These are phyloP conservation scores for Fusarium miscanthi DNA, from an alignment of 2,329 filamentous ascomycete genomes.

Conservation along the genomic window DNA sequence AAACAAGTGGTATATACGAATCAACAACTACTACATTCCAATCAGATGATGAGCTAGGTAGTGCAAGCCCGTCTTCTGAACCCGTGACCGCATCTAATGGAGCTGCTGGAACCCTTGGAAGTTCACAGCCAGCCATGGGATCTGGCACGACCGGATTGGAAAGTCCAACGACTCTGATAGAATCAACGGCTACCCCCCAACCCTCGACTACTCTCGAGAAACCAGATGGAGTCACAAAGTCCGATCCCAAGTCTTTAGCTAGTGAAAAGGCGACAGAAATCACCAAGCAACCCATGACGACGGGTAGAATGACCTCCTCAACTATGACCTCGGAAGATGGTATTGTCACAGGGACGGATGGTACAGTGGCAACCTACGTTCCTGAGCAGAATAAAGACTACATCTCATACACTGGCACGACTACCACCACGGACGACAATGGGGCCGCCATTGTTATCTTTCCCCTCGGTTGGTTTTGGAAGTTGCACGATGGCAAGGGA, in stretches of 20 bases:
- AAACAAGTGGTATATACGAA: neutral
- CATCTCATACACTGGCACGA: neutral
- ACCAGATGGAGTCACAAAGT: neutral
- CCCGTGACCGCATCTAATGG: neutral
- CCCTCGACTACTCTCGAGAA: neutral
- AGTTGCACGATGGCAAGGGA: neutral
- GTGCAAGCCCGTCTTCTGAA: neutral
- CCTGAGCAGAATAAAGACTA: neutral
- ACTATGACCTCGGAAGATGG: neutral
- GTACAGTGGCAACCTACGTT: conserved; percentile 4
- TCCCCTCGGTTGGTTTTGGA: conserved; percentile 3
- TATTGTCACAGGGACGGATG: neutral
- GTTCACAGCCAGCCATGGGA: neutral
- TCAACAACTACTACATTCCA: too few species aligned
- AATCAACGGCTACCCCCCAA: neutral
- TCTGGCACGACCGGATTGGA: too few species aligned
- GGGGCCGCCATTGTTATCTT: neutral
- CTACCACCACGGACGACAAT: neutral
- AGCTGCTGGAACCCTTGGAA: neutral
- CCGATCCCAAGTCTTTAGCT: neutral
- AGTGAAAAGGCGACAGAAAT: neutral
- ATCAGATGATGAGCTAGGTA: neutral
- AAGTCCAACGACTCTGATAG: too few species aligned
- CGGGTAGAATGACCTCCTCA: neutral
- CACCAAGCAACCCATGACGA: neutral